Base-by-base conservation (phyloP, 2,329 filamentous ascomycete genomes). In the Trichophyton schoenleinii region DNA sequence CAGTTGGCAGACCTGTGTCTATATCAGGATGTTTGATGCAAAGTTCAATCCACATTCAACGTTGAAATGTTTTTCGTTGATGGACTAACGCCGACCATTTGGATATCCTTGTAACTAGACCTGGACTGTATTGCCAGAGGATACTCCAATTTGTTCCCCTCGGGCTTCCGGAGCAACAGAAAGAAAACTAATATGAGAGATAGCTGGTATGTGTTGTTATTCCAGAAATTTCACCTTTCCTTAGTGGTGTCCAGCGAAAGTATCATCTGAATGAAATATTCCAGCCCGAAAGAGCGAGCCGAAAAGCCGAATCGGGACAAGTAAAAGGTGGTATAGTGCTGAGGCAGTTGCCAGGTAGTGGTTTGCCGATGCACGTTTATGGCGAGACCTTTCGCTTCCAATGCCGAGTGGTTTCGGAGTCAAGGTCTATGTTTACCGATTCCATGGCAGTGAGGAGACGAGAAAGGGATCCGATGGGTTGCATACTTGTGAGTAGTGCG, bases 361-460 rank as follows among this genome's bases (percentile, higher is more conserved):
- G n/a, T 31, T 31, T 31, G 28, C 1, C 6, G 6, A 31, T 31
- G 20, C 8, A 25, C 2, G 11, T 8, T 48, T 48, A 48, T 11
- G 18, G 44, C 9, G 18, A 48, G 18, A 48, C 44, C 20, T 61
- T 64, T 18, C 62, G 62, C 31, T 42, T 34, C 64, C 64, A 66
- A 36, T 63, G 62, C 18, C 60, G 60, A 1, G 46, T 49, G 3
- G 57, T 63, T 25, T 66, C 60, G 4, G 48, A 28, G 34, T 63
- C 61, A 18, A 64, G 31, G 5, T 61, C 60, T 22, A 64, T 61
- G 34, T 62, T 41, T 2, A 55, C 31, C 25, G 48, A 55, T 22
- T 64, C 63, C 63, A 66, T 63, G 1, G 63, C 61, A 1, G 55
- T 62, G 9, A 62, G 57, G 20, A 66, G 61, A 18, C 64, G 63